phyloP scores from a whole-genome alignment of 192 early-diverging fungal species.

The Thamnidium elegans region DNA sequence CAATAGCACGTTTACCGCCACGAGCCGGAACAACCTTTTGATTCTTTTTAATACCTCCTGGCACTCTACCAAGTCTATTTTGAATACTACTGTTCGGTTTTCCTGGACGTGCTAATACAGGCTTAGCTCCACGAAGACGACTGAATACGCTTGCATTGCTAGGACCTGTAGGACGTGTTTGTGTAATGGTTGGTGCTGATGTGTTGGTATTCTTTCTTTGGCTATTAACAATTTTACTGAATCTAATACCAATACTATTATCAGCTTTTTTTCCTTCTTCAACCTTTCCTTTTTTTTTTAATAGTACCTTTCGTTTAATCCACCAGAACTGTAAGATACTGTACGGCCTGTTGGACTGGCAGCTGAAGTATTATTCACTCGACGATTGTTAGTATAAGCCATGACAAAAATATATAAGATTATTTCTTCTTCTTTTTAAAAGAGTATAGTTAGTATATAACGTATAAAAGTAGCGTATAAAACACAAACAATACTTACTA shows the following conservation, averaged over 20 bases:
- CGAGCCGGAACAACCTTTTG: slow-evolving; percentile 2
- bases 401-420: neutral
- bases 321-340: slow-evolving; percentile 1
- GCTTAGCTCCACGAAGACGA: slow-evolving; percentile 4
- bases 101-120: neutral
- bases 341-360: neutral
- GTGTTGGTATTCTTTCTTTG: no score
- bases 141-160: slow-evolving; percentile 4
- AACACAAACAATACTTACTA: no score
- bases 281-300: neutral
- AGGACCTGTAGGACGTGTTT: neutral
- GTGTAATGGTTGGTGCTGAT: no score
- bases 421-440: neutral
- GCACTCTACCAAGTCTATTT: neutral
- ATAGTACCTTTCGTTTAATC: slow-evolving; percentile 26
- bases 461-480: no score
- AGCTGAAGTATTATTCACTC: neutral
- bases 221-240: slow-evolving; percentile 13
- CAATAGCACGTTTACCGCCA: neutral
- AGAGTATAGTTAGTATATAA: neutral
- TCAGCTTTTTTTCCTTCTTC: slow-evolving; percentile 4
- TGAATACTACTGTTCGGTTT: neutral
- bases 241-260: slow-evolving; percentile 7
- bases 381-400: neutral
- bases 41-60: neutral